Evolutionary conservation across 495 filamentous ascomycete species (phyloP).

Genomic region (Neurospora sp.): DNA sequence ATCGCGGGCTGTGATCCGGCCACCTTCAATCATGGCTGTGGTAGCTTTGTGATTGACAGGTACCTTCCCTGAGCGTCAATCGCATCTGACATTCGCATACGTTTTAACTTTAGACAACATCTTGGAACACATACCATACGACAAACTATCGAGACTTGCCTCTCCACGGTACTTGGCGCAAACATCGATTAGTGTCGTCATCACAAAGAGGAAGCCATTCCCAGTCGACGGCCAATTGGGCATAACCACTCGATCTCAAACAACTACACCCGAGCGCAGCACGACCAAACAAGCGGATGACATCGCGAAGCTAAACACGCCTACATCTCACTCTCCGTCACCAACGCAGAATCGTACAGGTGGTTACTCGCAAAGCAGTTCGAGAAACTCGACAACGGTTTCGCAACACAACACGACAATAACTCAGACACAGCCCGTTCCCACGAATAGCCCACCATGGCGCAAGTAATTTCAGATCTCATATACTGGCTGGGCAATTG

Average conservation of each 20-base stretch:
- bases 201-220: not conserved
- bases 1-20: not conserved
- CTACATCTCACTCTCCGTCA: not conserved
- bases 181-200: not conserved
- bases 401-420: not conserved
- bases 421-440: not conserved
- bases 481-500: constrained; percentile 87
- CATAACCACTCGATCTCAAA: not conserved
- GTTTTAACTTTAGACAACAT: not conserved
- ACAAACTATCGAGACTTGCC: not conserved
- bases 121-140: not conserved
- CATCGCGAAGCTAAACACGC: not conserved
- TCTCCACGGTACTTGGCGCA: not conserved
- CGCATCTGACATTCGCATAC: not conserved
- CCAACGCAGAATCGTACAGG: not conserved
- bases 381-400: not conserved
- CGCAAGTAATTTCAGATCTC: constrained; percentile 78
- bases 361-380: not conserved
- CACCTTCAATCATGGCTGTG: not conserved
- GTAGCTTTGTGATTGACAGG: not conserved
- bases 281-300: not conserved
- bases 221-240: not conserved
- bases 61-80: not conserved
- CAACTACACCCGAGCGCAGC: not conserved
- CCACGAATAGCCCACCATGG: constrained; percentile 43